Base-by-base conservation (phyloP, 768 basidiomycete genomes). In the Rhizopogon vinicolor region DNA sequence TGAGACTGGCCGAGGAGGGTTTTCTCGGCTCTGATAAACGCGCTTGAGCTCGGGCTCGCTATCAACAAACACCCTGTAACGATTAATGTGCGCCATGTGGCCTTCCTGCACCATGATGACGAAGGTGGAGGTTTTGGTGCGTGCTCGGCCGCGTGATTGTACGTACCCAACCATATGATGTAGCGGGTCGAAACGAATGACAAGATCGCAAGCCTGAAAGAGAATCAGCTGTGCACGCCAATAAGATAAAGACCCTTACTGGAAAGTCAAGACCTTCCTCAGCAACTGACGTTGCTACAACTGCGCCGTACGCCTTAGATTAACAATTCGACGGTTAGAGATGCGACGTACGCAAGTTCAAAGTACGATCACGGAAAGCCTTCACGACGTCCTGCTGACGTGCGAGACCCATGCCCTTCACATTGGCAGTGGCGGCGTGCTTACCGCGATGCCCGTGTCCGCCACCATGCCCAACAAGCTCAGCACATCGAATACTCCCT, bases 221-320 rank as follows among this genome's bases (percentile, higher is more conserved):
- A 28, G 37, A 29, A 48, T 18, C 31, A 57, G 61, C 28, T 57
- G 44, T 8, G 12, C 19, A 39, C 35, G 29, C 35, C 33, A 29
- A 25, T 16, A 44, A 48, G 33, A 31, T 16, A 35, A 52, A 41
- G 12, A 29, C 44, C 14, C 81, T 53, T 63, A 88, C 87, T 22
- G 87, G 88, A 72, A 96, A 92, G 67, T 96, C 93, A 16, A 96
- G 78, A 0, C 93, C 93, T 73, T 96, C 93, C 69, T 96, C 93
- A 0, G 91, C 93, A 13, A 95, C 91, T 5, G 86, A 85, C 0
- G 91, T 93, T 4, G 91, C 89, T 59, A 94, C 76, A 19, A 94
- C 87, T 85, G 56, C 16, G 37, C 55, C 41, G 51, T 31, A 42
- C 44, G 14, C 3, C 16, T 60, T 19, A 48, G 12, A 43, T 33